Base-by-base conservation (phyloP, 2,329 filamentous ascomycete genomes). In the Xylaria sp. region DNA sequence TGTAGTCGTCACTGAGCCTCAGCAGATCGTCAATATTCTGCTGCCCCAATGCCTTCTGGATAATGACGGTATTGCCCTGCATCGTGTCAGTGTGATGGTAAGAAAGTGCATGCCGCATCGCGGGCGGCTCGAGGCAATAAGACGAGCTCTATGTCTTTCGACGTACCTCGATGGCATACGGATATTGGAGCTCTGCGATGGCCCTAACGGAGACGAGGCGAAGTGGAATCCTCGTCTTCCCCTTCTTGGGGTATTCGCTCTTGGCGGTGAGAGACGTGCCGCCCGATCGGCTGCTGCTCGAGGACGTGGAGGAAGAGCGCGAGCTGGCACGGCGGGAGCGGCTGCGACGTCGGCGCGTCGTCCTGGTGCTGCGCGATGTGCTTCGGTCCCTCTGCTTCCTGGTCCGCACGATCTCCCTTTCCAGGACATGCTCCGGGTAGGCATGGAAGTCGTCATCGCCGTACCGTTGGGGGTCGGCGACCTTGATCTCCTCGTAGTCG, bases 1-100 rank as follows among this genome's bases (percentile, higher is more conserved):
- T 90, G 81, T 93, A 94, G 39, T 91, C 89, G 76, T 94, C 92
- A 80, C 93, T 97, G 59, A 94, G 84, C 76, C 89, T 91, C 75
- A 98, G 92, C 54, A 98, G 86, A 76, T 97, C 92, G 74, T 98
- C 94, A 72, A 98, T 98, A 75, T 97, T 94, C 20, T 95, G 90
- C 75, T 97, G 94, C 18, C 93, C 92, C 5, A 98, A 86, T 10
- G 95, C 94, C 77, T 93, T 91, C 74, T 92, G 89, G 41, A 98
- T 90, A 62, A 97, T 88, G 74, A 96, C 89, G 25, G 91, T 92
- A 74, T 92, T 91, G 48, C 92, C 93, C 92, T 96, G 73, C 44
- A 41, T 65, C 62, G 25, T 75, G 72, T 87, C 69, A 84, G 82
- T 50, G 65, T 63, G 12, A 39, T 2, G 37, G 52, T 10, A 60